Evolutionary conservation across 139 green algal species (phyloP), one percentile per base, ranked within the genome.

Genomic region (Chlamydomonas schloesseri): DNA sequence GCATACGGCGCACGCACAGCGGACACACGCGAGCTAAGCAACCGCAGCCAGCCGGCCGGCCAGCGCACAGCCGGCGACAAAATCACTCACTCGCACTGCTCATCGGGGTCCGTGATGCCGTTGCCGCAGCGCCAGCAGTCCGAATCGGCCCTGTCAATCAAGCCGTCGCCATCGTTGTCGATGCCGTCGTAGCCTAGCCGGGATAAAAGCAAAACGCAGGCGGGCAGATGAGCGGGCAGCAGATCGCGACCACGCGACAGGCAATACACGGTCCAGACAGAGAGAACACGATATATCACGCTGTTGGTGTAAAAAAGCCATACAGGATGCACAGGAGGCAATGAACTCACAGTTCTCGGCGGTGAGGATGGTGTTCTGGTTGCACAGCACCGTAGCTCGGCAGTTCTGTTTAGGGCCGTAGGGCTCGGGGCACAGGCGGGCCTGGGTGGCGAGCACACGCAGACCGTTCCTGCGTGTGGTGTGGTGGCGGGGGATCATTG

Each of bases 331-430:
- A n/a, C n/a, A n/a, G n/a, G n/a, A n/a, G n/a, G n/a, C n/a, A n/a
- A n/a, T 10, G 18, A 3, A 64, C 55, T 64, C 55, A 64, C 64
- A 36, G n/a, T 37, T 71, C 64, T 37, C 64, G 64, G 64, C 64
- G 29, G 64, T 71, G 13, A 71, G 64, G 64, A 71, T 71, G 64
- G 64, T 71, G 64, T 71, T 71, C 64, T 71, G 64, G 64, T 71
- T 71, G 64, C 64, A 71, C 13, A 71, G 64, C 64, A 71, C 60
- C 60, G 60, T 67, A 23, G 60, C 60, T 1, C 60, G 21, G 60
- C 60, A 67, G 60, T 67, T 67, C 60, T 67, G 60, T 3, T n/a
- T 67, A 23, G 60, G 60, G 21, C 60, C 60, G 60, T 67, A 67
- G 21, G 60, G 60, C 24, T n/a, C 24, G 60, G 60, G 60, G 60